These are phyloP conservation scores for Aspergillus sp. DNA, from an alignment of 2,329 filamentous ascomycete species.

Conservation along the genomic window DNA sequence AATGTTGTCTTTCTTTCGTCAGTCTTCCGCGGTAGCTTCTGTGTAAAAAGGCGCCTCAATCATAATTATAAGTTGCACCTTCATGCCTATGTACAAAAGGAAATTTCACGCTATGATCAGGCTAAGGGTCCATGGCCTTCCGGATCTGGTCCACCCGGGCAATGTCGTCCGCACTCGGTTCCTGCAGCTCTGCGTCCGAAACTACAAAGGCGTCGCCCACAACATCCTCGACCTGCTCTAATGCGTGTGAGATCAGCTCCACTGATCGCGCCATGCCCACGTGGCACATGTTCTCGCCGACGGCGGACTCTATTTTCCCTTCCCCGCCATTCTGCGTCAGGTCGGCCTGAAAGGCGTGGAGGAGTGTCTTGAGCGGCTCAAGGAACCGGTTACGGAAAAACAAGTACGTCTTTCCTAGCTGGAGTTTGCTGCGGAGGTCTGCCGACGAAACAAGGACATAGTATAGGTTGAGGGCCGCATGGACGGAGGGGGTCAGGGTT, in stretches of 20 bases:
- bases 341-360: conserved; percentile 32
- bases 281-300: conserved; percentile 35
- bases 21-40: too few species aligned
- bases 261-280: conserved; percentile 36
- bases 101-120: background rate
- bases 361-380: conserved; percentile 30
- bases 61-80: too few species aligned
- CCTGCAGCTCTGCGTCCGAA: conserved; percentile 25
- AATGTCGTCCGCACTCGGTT: conserved; percentile 30
- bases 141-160: conserved; percentile 26
- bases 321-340: conserved; percentile 35
- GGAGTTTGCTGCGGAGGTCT: conserved; percentile 47
- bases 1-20: background rate
- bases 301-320: conserved; percentile 32
- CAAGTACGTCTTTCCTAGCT: conserved; percentile 39
- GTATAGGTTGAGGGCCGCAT: conserved; percentile 59
- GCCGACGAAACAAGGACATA: conserved; percentile 54
- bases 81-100: background rate
- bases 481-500: conserved; percentile 47
- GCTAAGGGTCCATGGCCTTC: conserved; percentile 19
- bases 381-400: conserved; percentile 35
- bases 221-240: conserved; percentile 37
- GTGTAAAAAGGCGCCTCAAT: too few species aligned
- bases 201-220: conserved; percentile 28
- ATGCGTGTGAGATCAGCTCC: conserved; percentile 29